Percentiles rank a stretch among this genome's conserved stretches.
phyloP scores from a whole-genome alignment of 805 yeast species.

The Cyberlindnera xylosilytica region DNA sequence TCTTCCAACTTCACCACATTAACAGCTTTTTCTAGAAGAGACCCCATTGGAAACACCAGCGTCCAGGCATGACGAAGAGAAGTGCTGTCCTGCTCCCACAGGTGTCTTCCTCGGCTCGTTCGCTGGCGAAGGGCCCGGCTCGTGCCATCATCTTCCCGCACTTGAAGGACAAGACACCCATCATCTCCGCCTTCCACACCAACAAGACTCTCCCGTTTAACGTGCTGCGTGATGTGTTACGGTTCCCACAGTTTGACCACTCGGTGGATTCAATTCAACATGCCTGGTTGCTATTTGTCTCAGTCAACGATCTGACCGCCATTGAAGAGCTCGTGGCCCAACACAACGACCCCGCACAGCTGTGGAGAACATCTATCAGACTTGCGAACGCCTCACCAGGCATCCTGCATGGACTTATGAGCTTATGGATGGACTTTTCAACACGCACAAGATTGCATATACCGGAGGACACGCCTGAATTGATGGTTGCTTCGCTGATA shows the following conservation, averaged over 20 bases:
- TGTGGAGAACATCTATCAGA: conserved; percentile 20
- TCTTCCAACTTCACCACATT: no score
- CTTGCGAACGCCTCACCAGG: conserved; percentile 16
- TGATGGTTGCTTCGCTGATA: conserved; percentile 13
- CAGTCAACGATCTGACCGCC: conserved; percentile 12
- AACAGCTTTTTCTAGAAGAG: no score
- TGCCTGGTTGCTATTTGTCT: conserved; percentile 15
- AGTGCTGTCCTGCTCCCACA: background rate
- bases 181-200: conserved; percentile 12
- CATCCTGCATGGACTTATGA: conserved; percentile 13
- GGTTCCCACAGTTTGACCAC: conserved; percentile 9
- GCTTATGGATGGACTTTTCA: conserved; percentile 3
- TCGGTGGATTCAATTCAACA: conserved; percentile 12
- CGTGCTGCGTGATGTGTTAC: conserved; percentile 20
- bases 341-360: background rate
- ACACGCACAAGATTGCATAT: conserved; percentile 5
- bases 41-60: no score
- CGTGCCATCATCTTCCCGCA: conserved; percentile 13
- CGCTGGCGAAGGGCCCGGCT: background rate
- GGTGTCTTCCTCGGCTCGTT: background rate
- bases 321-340: conserved; percentile 1
- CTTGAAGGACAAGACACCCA: conserved; percentile 17
- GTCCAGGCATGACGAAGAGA: no score
- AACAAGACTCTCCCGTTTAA: conserved; percentile 21
- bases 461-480: conserved; percentile 13